These are phyloP conservation scores for Huiozyma sinensis DNA, from an alignment of 805 yeast genomes.

Conservation along the genomic window DNA sequence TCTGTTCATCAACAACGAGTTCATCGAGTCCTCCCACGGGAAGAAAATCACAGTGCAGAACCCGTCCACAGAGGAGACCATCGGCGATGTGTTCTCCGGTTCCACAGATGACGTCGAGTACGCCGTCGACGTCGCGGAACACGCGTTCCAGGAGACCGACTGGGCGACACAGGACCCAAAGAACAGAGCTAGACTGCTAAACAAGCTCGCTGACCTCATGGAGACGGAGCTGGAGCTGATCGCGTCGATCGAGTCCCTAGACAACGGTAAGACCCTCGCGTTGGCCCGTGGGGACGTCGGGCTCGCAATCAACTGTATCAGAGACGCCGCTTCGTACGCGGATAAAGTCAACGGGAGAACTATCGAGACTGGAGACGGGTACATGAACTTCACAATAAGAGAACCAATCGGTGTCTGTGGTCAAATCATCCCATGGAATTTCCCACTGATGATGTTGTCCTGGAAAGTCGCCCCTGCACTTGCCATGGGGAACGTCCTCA, in stretches of 20 bases:
- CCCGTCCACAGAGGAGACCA: constrained; percentile 54
- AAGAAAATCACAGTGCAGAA: constrained; percentile 44
- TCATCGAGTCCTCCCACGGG: constrained; percentile 45
- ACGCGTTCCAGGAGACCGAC: constrained; percentile 41
- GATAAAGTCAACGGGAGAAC: constrained; percentile 59
- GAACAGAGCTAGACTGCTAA: constrained; percentile 40
- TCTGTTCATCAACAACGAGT: constrained; percentile 79
- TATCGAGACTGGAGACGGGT: constrained; percentile 51
- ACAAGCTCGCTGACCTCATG: constrained; percentile 57
- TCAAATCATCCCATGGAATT: constrained; percentile 78
- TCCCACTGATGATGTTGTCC: constrained; percentile 68
- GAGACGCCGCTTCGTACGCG: constrained; percentile 66
- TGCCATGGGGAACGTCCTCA: constrained; percentile 65
- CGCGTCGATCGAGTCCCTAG: constrained; percentile 60
- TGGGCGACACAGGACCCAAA: constrained; percentile 57
- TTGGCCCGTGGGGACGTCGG: constrained; percentile 60
- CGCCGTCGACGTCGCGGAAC: constrained; percentile 59
- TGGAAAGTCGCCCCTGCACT: constrained; percentile 77
- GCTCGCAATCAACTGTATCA: constrained; percentile 51
- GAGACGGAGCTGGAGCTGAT: constrained; percentile 54
- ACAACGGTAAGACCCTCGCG: constrained; percentile 65
- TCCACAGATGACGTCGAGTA: constrained; percentile 52
- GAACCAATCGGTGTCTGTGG: constrained; percentile 80
- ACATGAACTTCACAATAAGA: constrained; percentile 54
- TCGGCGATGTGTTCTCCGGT: constrained; percentile 49